Evolutionary conservation across 441 rosid species (phyloP), one percentile per base, ranked within the genome.

Genomic region (Melastoma candidum): DNA sequence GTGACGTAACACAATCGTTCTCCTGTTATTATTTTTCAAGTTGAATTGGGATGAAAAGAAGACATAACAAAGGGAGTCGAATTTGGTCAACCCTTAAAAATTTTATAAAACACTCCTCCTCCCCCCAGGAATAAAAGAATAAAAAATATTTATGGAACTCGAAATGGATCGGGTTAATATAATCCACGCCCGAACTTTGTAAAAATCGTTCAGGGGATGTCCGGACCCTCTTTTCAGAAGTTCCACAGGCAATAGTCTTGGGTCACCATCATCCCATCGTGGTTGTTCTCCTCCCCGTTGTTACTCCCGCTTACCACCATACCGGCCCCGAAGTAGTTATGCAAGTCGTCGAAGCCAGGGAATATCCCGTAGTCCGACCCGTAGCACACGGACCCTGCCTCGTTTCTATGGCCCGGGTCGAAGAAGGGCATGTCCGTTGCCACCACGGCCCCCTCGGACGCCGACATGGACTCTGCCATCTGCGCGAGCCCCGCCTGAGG

Each of bases 331-430:
- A 60, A 58, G 53, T 59, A 58, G 11, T 25, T 43, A 2, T 26
- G 4, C 10, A 74, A 61, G 24, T 79, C 85, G 61, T 80, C 80
- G 52, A 77, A 71, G 27, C 70, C 80, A 6, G 80, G 69, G 57
- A 77, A 74, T 46, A 65, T 48, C 52, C 72, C 74, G 13, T 64
- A 67, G 13, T 71, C 75, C 22, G 68, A 7, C 11, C 26, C 44
- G 41, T 48, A 58, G 54, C 39, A 29, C 46, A 48, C 70, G 48
- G 68, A 50, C 26, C 48, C 41, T 57, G 60, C 60, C 1, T 27
- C 64, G 14, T 54, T 17, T 17, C 22, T 50, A 50, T 69, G 59
- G 47, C 41, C 8, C 41, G 58, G 53, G 57, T 81, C 84, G 75
- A 73, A 36, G 39, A 69, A 65, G 13, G 74, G 54, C 46, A 49